Percentiles rank a stretch among this genome's conserved stretches.
Evolutionary conservation across 1,139 yeast genomes (phyloP).

Genomic region (Groenewaldozyma auringiensis): DNA sequence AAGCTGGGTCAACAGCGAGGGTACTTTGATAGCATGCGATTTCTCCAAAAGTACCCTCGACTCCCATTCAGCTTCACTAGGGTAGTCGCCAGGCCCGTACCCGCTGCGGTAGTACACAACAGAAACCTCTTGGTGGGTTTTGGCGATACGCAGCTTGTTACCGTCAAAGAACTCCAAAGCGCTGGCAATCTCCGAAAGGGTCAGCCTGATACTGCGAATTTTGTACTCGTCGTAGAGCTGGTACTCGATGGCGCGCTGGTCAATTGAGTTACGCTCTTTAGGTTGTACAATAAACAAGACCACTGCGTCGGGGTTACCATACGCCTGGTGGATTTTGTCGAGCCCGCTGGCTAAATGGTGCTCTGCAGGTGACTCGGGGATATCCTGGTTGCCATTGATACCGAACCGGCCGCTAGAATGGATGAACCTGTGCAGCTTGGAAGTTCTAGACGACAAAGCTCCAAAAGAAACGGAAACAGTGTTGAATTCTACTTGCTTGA

Average conservation of each 20-base stretch:
- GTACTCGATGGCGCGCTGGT: constrained; percentile 80
- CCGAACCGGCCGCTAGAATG: constrained; percentile 27
- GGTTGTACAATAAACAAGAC: constrained; percentile 78
- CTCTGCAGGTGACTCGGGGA: constrained; percentile 65
- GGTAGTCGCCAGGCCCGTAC: constrained; percentile 72
- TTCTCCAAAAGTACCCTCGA: constrained; percentile 66
- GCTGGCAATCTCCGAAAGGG: constrained; percentile 51
- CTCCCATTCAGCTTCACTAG: constrained; percentile 59
- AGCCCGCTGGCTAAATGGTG: constrained; percentile 60
- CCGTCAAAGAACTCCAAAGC: constrained; percentile 31
- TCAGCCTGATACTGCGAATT: constrained; percentile 55
- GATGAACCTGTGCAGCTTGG: constrained; percentile 56
- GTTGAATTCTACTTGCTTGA: constrained; percentile 93
- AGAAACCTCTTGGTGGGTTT: constrained; percentile 63
- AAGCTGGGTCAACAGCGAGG: constrained; percentile 78
- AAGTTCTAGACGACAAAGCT: constrained; percentile 75
- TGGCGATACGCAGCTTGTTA: constrained; percentile 38
- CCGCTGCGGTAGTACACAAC: constrained; percentile 89
- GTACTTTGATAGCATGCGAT: constrained; percentile 80
- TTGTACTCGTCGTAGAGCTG: constrained; percentile 50
- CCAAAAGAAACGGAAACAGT: constrained; percentile 95
- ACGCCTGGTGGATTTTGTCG: constrained; percentile 55
- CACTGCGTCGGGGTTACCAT: constrained; percentile 39
- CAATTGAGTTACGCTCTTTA: constrained; percentile 80
- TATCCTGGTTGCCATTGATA: constrained; percentile 30